Evolutionary conservation across 192 early-diverging fungal species (phyloP).

Genomic region (Coemansia sp.): DNA sequence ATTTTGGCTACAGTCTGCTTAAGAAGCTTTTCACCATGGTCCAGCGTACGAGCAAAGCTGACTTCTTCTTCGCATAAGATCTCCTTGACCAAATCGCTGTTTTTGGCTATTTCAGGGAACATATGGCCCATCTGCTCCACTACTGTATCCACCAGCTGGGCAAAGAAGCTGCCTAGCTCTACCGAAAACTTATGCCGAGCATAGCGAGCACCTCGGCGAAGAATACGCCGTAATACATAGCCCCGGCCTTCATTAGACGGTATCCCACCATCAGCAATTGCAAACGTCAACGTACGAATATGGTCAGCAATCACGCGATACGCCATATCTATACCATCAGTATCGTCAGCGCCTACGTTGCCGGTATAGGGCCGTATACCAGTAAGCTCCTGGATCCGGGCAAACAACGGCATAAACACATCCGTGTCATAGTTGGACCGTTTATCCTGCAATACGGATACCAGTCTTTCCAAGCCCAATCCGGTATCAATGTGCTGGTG

Average conservation of each 20-base stretch:
- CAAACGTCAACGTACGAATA: slow-evolving; percentile 91
- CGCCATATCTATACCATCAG: slow-evolving; percentile 94
- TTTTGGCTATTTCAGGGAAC: slow-evolving; percentile 84
- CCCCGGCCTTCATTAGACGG: slow-evolving; percentile 98
- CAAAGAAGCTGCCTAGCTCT: slow-evolving; percentile 91
- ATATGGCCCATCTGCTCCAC: slow-evolving; percentile 85
- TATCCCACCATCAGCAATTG: slow-evolving; percentile 93
- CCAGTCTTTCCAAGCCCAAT: slow-evolving; percentile 93
- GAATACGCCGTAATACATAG: slow-evolving; percentile 94
- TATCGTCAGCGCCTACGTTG: slow-evolving; percentile 83
- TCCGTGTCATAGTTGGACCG: slow-evolving; percentile 98
- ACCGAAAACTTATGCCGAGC: slow-evolving; percentile 89
- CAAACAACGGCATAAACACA: slow-evolving; percentile 80
- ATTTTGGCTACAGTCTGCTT: slow-evolving; percentile 65
- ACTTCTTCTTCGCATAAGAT: slow-evolving; percentile 96
- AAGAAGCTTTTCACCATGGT: slow-evolving; percentile 94
- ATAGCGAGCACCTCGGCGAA: slow-evolving; percentile 91
- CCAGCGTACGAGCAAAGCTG: slow-evolving; percentile 92
- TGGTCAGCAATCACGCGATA: slow-evolving; percentile 99
- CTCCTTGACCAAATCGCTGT: slow-evolving; percentile 83
- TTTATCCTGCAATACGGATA: slow-evolving; percentile 92
- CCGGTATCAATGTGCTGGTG: slow-evolving; percentile 99
- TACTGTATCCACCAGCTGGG: slow-evolving; percentile 86
- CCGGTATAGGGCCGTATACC: slow-evolving; percentile 83
- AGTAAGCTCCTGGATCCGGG: slow-evolving; percentile 79